phyloP scores from a whole-genome alignment of 2,329 filamentous ascomycete species.

The Hypoxylon sp. region DNA sequence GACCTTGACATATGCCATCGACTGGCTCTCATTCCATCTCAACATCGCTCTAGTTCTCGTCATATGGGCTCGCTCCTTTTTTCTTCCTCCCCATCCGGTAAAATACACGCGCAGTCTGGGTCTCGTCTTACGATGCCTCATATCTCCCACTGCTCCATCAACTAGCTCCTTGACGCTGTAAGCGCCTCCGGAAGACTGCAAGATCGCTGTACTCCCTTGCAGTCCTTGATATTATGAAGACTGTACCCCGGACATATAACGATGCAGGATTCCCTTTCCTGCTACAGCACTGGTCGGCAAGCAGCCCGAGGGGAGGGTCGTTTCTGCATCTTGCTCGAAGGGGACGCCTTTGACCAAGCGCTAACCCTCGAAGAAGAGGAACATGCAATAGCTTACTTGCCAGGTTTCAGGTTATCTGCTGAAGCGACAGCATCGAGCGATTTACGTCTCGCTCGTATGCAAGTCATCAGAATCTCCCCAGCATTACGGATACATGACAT shows the following conservation, averaged over 20 bases:
- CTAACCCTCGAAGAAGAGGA: conserved; percentile 19
- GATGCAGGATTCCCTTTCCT: conserved; percentile 23
- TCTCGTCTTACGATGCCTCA: conserved; percentile 37
- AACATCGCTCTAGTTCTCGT: conserved; percentile 36
- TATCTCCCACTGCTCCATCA: conserved; percentile 26
- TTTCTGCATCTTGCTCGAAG: conserved; percentile 38
- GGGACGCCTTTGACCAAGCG: conserved; percentile 28
- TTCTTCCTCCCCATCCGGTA: conserved; percentile 37
- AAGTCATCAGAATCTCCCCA: conserved; percentile 37
- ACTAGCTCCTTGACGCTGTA: conserved; percentile 36
- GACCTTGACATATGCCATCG: conserved; percentile 42
- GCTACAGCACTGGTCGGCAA: conserved; percentile 31
- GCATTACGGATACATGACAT: conserved; percentile 23
- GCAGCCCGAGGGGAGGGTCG: conserved; percentile 26
- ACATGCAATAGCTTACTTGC: conserved; percentile 30
- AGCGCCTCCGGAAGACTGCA: conserved; percentile 35
- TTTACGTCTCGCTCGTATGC: conserved; percentile 29
- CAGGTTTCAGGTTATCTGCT: conserved; percentile 35
- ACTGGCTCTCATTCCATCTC: conserved; percentile 44
- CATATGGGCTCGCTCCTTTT: conserved; percentile 36
- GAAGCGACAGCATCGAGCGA: conserved; percentile 19
- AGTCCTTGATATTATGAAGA: conserved; percentile 24
- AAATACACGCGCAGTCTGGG: conserved; percentile 37
- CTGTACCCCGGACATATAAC: conserved; percentile 30
- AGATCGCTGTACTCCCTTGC: conserved; percentile 29